These are phyloP conservation scores for Primulina huaijiensis DNA, from an alignment of 257 asterid species.

Conservation along the genomic window DNA sequence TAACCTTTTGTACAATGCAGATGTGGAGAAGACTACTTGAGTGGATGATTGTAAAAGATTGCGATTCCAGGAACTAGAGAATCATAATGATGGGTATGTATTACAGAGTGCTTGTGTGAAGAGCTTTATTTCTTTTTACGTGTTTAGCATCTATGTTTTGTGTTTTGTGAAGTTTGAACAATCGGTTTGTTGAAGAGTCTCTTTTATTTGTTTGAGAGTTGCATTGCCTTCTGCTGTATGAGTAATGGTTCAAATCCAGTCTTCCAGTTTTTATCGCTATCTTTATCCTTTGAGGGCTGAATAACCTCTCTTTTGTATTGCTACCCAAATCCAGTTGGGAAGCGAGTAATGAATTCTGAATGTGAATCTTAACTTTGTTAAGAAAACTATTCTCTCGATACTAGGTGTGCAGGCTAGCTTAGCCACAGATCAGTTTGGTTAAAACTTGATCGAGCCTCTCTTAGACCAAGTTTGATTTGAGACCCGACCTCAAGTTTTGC, in stretches of 20 bases:
- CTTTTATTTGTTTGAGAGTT: slow-evolving; percentile 29
- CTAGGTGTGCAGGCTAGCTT: no score
- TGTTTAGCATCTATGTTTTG: slow-evolving; percentile 32
- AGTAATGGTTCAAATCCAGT: slow-evolving; percentile 23
- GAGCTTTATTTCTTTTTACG: slow-evolving; percentile 27
- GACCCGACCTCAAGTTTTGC: no score
- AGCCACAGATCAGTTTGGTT: no score
- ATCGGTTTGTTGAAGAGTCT: slow-evolving; percentile 34
- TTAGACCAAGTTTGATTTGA: no score
- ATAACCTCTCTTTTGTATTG: background rate
- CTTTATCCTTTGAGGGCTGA: background rate
- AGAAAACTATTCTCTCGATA: no score
- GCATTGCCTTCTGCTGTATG: slow-evolving; percentile 25
- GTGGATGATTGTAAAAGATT: slow-evolving; percentile 22
- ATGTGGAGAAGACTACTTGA: slow-evolving; percentile 52
- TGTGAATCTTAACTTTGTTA: no score
- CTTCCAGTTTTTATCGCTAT: slow-evolving; percentile 24
- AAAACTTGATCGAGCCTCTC: no score
- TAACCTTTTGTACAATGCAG: slow-evolving; percentile 35
- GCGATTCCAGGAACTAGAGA: slow-evolving; percentile 21
- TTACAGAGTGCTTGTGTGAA: slow-evolving; percentile 30
- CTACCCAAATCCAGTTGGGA: background rate
- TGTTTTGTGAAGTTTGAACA: slow-evolving; percentile 34
- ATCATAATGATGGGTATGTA: slow-evolving; percentile 20
- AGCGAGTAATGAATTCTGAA: background rate